Percentiles rank a stretch among this genome's conserved stretches.
phyloP scores from a whole-genome alignment of 2,329 filamentous ascomycete genomes.

The Penicillium sclerotiorum region DNA sequence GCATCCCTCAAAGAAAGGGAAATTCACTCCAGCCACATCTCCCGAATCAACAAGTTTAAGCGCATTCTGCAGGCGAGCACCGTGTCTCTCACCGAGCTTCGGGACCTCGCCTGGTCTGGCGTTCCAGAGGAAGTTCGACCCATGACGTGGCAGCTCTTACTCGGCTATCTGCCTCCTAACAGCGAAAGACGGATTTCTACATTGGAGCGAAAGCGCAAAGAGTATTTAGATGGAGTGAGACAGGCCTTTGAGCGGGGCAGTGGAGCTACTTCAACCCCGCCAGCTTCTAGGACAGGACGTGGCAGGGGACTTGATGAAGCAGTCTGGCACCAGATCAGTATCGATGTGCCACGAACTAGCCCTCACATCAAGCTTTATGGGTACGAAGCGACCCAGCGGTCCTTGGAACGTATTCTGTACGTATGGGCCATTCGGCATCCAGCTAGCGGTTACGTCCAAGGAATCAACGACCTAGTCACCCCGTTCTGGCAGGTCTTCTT shows the following conservation, averaged over 20 bases:
- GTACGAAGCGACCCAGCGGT: constrained; percentile 94
- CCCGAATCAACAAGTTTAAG: constrained; percentile 98
- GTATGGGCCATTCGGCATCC: constrained; percentile 98
- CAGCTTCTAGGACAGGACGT: constrained; percentile 51
- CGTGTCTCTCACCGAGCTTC: constrained; percentile 80
- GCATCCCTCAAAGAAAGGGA: constrained; percentile 83
- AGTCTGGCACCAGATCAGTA: constrained; percentile 99
- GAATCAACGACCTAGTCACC: constrained; percentile 96
- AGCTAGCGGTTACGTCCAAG: constrained; percentile 96
- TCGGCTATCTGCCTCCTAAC: constrained; percentile 95
- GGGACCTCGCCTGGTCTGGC: constrained; percentile 88
- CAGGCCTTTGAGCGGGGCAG: constrained; percentile 64
- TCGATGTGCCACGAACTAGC: constrained; percentile 94
- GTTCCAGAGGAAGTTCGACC: constrained; percentile 92
- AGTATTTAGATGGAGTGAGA: constrained; percentile 89
- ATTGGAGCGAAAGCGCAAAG: constrained; percentile 90
- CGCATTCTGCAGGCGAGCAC: constrained; percentile 89
- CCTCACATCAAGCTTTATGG: constrained; percentile 93
- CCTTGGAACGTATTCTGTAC: constrained; percentile 91
- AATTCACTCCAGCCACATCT: constrained; percentile 81
- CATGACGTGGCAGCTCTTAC: constrained; percentile 97
- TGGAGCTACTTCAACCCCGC: constrained; percentile 44
- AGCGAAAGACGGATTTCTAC: constrained; percentile 89
- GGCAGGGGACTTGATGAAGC: constrained; percentile 86
- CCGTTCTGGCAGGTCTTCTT: constrained; percentile 99